phyloP scores from a whole-genome alignment of 139 green algal genomes.

The Chlamydomonas eustigma region DNA sequence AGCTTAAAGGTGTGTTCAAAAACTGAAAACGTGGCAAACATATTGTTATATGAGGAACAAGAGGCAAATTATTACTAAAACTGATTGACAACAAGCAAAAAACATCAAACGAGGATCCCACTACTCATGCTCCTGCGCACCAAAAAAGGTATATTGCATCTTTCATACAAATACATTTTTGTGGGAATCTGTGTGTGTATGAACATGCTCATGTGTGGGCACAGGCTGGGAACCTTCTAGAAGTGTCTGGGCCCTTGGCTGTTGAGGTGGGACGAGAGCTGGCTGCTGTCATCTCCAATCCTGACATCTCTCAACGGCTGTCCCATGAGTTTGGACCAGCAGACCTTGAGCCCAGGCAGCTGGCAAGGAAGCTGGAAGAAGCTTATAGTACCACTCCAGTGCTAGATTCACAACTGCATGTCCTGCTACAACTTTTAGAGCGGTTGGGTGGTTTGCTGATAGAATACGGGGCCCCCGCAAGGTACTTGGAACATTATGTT shows the following conservation, averaged over 20 bases:
- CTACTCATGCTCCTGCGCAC: no score
- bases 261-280: slow-evolving; percentile 28
- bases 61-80: no score
- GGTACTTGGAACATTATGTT: neutral
- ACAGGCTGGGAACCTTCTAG: slow-evolving; percentile 10
- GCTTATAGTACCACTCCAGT: neutral
- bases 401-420: neutral
- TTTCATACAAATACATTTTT: no score
- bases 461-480: slow-evolving; percentile 20
- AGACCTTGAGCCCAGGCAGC: neutral
- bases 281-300: slow-evolving; percentile 19
- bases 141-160: no score
- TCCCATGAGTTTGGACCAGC: slow-evolving; percentile 14
- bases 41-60: no score
- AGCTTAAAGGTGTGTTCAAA: neutral
- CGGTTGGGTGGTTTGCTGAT: slow-evolving; percentile 27
- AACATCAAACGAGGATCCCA: no score
- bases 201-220: no score
- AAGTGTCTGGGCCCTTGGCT: slow-evolving; percentile 13
- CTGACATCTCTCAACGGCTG: neutral
- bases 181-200: no score
- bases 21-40: no score
- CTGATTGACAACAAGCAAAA: no score
- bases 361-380: neutral
- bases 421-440: slow-evolving; percentile 11